These are phyloP conservation scores for Globisporangium spinosum DNA, from an alignment of 352 stramenopile species.

Conservation along the genomic window DNA sequence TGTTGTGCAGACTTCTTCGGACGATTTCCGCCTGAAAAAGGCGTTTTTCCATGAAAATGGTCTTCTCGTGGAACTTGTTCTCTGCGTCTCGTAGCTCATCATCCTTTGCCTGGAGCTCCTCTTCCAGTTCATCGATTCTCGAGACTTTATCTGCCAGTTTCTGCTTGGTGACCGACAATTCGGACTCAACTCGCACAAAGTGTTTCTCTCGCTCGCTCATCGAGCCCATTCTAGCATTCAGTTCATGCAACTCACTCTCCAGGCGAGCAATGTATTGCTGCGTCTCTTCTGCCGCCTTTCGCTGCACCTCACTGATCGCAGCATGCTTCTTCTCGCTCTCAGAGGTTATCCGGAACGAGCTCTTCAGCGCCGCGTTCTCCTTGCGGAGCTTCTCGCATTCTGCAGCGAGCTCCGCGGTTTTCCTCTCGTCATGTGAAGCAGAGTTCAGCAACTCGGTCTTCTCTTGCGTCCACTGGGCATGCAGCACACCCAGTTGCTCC, in stretches of 20 bases:
- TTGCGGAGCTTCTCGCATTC: constrained; percentile 42
- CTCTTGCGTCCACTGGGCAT: constrained; percentile 60
- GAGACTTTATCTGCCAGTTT: constrained; percentile 33
- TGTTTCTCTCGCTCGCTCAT: constrained; percentile 38
- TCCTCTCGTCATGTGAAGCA: constrained; percentile 35
- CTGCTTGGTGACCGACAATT: constrained; percentile 31
- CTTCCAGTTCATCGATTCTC: constrained; percentile 28
- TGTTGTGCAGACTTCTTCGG: constrained; percentile 81
- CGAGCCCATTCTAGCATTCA: constrained; percentile 22
- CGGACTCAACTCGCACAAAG: constrained; percentile 31
- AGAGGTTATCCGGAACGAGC: constrained; percentile 17
- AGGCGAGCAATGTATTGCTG: constrained; percentile 31
- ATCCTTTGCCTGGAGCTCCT: constrained; percentile 30
- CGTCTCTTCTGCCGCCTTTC: constrained; percentile 21
- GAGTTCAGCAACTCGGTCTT: constrained; percentile 41
- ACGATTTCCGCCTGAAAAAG: constrained; percentile 68
- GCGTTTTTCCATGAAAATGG: constrained; percentile 36
- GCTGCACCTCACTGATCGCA: constrained; percentile 24
- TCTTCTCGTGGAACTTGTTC: constrained; percentile 27
- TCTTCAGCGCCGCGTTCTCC: constrained; percentile 40
- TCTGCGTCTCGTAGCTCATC: constrained; percentile 27
- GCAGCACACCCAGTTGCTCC: constrained; percentile 44
- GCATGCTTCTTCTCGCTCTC: constrained; percentile 39
- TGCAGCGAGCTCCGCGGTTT: constrained; percentile 20
- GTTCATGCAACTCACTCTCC: constrained; percentile 32